A percentile compares a stretch with the other conserved stretches of the same genome.
Conservation (phyloP, 1,284 basidiomycete species). For the Polyporus tsugae region DNA sequence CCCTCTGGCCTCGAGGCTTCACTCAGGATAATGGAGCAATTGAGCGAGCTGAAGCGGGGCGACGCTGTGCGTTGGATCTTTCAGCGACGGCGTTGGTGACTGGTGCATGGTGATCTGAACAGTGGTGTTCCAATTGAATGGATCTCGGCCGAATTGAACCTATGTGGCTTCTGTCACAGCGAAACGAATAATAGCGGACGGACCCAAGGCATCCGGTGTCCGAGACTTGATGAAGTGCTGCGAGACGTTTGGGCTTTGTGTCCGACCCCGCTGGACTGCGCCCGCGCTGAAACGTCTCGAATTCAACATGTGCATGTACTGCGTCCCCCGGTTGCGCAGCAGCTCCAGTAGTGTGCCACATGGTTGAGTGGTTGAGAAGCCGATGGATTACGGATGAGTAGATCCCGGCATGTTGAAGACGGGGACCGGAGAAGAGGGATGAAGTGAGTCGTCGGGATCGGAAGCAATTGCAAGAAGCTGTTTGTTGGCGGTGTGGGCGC, state of each 20-base stretch:
- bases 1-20: conserved; percentile 13
- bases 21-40: conserved; percentile 4
- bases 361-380: conserved; percentile 3
- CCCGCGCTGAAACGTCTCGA: conserved; percentile 1
- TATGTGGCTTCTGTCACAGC: conserved; percentile 25
- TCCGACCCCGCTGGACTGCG: conserved; percentile 5
- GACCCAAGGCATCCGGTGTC: conserved; percentile 8
- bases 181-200: conserved; percentile 10
- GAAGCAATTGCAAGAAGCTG: neutral
- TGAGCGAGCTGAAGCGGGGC: neutral
- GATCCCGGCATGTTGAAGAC: neutral
- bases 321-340: neutral
- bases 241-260: neutral
- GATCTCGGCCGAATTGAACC: neutral
- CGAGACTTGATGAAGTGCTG: neutral
- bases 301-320: neutral
- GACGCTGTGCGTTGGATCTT: conserved; percentile 14
- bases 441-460: neutral
- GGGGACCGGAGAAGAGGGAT: neutral
- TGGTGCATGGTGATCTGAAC: conserved; percentile 17
- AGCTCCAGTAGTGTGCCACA: neutral
- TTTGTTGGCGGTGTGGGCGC: conserved; percentile 3
- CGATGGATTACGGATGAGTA: neutral
- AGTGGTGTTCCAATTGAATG: conserved; percentile 3
- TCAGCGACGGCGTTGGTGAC: conserved; percentile 4